Percentiles rank a stretch among this genome's conserved stretches.
Conservation (phyloP, 1,284 basidiomycete species). For the Fomitopsis pinicola region DNA sequence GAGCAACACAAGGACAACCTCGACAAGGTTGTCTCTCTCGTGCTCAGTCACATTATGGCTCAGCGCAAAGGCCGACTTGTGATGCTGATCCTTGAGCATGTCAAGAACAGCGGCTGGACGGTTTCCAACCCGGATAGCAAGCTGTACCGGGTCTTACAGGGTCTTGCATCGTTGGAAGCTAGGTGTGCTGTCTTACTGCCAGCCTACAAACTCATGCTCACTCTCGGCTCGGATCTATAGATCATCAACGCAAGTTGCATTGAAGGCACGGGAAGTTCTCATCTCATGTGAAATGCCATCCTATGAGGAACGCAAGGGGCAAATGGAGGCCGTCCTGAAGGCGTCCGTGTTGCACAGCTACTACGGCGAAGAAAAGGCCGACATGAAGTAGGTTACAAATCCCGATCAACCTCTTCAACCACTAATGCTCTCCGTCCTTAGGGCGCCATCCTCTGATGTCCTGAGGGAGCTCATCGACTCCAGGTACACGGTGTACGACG, state of each 20-base stretch:
- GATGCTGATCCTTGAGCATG: conserved; percentile 81
- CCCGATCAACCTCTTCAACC: neutral
- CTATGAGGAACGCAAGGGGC: conserved; percentile 88
- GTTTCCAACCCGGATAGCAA: conserved; percentile 69
- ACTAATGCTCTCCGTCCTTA: conserved; percentile 22
- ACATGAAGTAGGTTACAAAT: conserved; percentile 44
- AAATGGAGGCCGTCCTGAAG: conserved; percentile 95
- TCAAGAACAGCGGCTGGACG: conserved; percentile 75
- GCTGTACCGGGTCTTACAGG: conserved; percentile 71
- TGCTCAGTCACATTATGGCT: conserved; percentile 94
- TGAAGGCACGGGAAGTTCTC: conserved; percentile 97
- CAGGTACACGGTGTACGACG: conserved; percentile 95
- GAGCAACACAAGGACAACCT: conserved; percentile 92
- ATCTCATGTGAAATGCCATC: conserved; percentile 96
- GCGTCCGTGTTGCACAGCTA: conserved; percentile 82
- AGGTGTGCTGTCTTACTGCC: conserved; percentile 46
- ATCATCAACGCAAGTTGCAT: conserved; percentile 82
- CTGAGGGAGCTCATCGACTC: conserved; percentile 95
- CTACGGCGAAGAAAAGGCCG: conserved; percentile 82
- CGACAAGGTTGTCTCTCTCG: conserved; percentile 83
- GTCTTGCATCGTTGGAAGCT: conserved; percentile 82
- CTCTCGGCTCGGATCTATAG: conserved; percentile 30
- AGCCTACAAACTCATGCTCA: neutral
- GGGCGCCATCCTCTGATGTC: conserved; percentile 80
- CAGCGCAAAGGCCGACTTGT: conserved; percentile 91